These are phyloP conservation scores for Alternaria dauci DNA, from an alignment of 2,329 filamentous ascomycete genomes.

Conservation along the genomic window DNA sequence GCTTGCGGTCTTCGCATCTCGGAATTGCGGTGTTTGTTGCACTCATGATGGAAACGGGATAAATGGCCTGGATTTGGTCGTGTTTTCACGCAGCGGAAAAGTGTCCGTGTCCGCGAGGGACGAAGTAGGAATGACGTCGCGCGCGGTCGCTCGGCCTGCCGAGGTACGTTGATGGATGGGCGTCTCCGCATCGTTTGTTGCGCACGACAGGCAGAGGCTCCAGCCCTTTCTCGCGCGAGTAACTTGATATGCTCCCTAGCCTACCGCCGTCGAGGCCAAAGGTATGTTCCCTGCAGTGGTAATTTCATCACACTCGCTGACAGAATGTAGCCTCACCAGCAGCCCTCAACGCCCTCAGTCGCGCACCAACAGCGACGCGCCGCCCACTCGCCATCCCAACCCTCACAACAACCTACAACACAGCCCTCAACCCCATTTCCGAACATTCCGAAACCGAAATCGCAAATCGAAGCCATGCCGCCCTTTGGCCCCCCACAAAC, in stretches of 20 bases:
- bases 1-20: slow-evolving; percentile 45
- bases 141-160: slow-evolving; percentile 21
- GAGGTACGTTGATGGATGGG: slow-evolving; percentile 29
- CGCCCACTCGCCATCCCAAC: slow-evolving; percentile 26
- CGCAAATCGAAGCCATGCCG: slow-evolving; percentile 62
- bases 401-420: slow-evolving; percentile 3
- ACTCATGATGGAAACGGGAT: slow-evolving; percentile 9
- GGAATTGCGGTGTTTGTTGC: slow-evolving; percentile 17
- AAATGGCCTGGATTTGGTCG: slow-evolving; percentile 17
- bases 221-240: slow-evolving; percentile 17
- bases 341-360: slow-evolving; percentile 29
- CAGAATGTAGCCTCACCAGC: slow-evolving; percentile 30
- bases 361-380: slow-evolving; percentile 39
- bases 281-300: slow-evolving; percentile 26
- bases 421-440: neutral
- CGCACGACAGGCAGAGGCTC: neutral
- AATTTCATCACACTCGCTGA: slow-evolving; percentile 20
- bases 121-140: slow-evolving; percentile 33
- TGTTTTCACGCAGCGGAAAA: slow-evolving; percentile 31
- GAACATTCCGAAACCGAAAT: slow-evolving; percentile 40
- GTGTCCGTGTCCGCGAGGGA: slow-evolving; percentile 29
- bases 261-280: slow-evolving; percentile 54
- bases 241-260: slow-evolving; percentile 48
- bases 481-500: slow-evolving; percentile 36
- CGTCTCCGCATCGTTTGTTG: slow-evolving; percentile 12